Percentiles rank a stretch among this genome's conserved stretches.
phyloP scores from a whole-genome alignment of 352 stramenopile species.

The Phytophthora constricta region DNA sequence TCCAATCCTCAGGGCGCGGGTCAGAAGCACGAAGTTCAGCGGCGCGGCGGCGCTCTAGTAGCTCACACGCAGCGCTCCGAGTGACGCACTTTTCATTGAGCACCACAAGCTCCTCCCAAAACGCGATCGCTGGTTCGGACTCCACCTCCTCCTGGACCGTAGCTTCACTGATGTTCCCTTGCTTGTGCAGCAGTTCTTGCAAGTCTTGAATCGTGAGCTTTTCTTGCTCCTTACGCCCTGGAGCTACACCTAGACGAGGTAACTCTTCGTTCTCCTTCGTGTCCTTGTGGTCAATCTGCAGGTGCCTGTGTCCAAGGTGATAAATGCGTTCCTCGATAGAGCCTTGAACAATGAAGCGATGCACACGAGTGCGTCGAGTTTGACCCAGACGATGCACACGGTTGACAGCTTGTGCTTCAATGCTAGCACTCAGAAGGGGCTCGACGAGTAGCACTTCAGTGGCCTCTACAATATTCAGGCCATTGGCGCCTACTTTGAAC shows the following conservation, averaged over 20 bases:
- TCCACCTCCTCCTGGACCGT: neutral
- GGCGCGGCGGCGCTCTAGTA: constrained; percentile 50
- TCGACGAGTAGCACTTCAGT: constrained; percentile 93
- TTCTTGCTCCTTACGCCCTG: constrained; percentile 61
- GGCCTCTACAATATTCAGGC: constrained; percentile 93
- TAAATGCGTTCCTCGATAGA: constrained; percentile 92
- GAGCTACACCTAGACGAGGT: constrained; percentile 39
- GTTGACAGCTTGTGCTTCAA: constrained; percentile 91
- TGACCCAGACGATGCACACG: constrained; percentile 93
- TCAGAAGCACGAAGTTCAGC: constrained; percentile 29
- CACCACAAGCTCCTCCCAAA: constrained; percentile 55
- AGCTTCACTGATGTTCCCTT: neutral
- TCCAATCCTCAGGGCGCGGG: neutral
- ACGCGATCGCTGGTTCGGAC: constrained; percentile 16
- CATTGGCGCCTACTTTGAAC: constrained; percentile 91
- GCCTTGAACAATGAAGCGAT: constrained; percentile 89
- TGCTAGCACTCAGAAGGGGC: constrained; percentile 83
- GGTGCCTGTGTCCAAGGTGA: constrained; percentile 32
- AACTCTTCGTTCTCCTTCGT: constrained; percentile 23
- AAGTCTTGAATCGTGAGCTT: constrained; percentile 61
- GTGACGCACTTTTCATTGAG: constrained; percentile 44
- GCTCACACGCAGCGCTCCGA: constrained; percentile 37
- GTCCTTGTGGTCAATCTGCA: constrained; percentile 1
- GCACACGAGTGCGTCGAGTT: constrained; percentile 78
- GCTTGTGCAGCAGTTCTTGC: constrained; percentile 46